A percentile compares a stretch with the other conserved stretches of the same genome.
These are phyloP conservation scores for Skeletonema grethae DNA, from an alignment of 108 stramenopile species.

Conservation along the genomic window DNA sequence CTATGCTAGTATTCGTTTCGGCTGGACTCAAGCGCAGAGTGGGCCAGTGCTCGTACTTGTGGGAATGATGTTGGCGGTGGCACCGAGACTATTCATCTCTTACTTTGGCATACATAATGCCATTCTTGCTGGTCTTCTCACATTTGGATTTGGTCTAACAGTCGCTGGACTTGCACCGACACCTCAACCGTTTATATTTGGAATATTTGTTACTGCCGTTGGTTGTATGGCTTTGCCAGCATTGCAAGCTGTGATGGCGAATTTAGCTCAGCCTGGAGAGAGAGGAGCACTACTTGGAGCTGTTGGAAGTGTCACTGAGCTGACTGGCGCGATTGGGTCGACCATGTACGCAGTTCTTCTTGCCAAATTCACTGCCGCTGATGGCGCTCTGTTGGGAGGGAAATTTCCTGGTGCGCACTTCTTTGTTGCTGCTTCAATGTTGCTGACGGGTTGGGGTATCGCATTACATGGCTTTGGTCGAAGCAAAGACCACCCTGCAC, in stretches of 20 bases:
- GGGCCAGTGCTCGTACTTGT: constrained; percentile 19
- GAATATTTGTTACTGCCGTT: constrained; percentile 17
- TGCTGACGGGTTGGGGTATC: constrained; percentile 11
- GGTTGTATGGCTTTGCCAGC: constrained; percentile 24
- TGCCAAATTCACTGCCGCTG: constrained; percentile 7
- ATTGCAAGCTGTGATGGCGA: constrained; percentile 14
- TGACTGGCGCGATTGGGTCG: constrained; percentile 20
- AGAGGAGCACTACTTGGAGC: constrained; percentile 29
- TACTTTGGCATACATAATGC: constrained; percentile 14
- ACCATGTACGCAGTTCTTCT: constrained; percentile 22
- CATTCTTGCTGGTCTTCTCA: constrained; percentile 10
- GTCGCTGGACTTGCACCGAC: constrained; percentile 20
- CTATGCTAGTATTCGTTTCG: constrained; percentile 18
- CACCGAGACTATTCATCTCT: constrained; percentile 20
- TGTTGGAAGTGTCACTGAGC: constrained; percentile 21
- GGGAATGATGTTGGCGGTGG: constrained; percentile 24
- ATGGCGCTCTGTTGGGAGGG: constrained; percentile 12
- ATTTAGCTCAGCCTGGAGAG: constrained; percentile 4
- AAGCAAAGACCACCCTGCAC: constrained; percentile 7
- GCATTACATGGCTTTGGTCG: constrained; percentile 9
- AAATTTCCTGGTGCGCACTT: constrained; percentile 13
- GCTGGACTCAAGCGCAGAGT: constrained; percentile 26
- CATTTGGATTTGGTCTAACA: constrained; percentile 17
- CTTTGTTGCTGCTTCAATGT: constrained; percentile 7
- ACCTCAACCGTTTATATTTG: constrained; percentile 8